Conservation (phyloP, 2,329 filamentous ascomycete species). For the Colletotrichum agaves region DNA sequence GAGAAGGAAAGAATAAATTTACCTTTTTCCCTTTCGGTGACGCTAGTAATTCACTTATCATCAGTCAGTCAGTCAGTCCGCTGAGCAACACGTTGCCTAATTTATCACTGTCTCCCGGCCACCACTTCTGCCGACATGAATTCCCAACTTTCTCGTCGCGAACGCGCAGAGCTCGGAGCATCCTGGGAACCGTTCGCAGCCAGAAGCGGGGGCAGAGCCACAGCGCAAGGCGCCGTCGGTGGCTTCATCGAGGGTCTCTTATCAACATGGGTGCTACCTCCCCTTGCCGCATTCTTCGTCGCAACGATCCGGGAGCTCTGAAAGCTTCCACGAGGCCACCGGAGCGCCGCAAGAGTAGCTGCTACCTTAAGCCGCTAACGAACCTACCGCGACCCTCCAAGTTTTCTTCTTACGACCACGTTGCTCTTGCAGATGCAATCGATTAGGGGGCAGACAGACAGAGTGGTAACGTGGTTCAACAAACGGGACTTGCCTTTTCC, state of each 20-base stretch:
- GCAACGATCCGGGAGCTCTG: constrained; percentile 3
- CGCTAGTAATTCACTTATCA: background rate
- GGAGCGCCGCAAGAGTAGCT: background rate
- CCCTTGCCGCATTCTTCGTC: constrained; percentile 16
- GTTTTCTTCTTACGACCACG: constrained; percentile 8
- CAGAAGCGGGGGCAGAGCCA: constrained; percentile 11
- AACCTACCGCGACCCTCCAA: constrained; percentile 39
- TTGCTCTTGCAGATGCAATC: background rate
- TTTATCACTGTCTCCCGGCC: background rate
- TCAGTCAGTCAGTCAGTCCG: background rate
- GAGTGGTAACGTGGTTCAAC: no score
- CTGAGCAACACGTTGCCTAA: constrained; percentile 28
- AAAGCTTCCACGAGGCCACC: background rate
- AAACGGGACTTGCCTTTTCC: background rate
- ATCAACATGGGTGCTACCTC: constrained; percentile 8
- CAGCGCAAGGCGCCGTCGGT: constrained; percentile 7
- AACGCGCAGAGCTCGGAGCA: constrained; percentile 33
- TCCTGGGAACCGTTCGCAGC: constrained; percentile 17
- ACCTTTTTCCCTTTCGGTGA: constrained; percentile 9
- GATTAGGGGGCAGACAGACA: background rate
- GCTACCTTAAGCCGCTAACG: constrained; percentile 5
- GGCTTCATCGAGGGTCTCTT: constrained; percentile 15
- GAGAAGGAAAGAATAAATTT: background rate
- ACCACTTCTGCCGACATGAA: background rate
- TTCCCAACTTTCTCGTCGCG: constrained; percentile 36